Percentiles rank a stretch among this genome's conserved stretches.
These are phyloP conservation scores for Calocybe gangraenosa DNA, from an alignment of 768 basidiomycete genomes.

Conservation along the genomic window DNA sequence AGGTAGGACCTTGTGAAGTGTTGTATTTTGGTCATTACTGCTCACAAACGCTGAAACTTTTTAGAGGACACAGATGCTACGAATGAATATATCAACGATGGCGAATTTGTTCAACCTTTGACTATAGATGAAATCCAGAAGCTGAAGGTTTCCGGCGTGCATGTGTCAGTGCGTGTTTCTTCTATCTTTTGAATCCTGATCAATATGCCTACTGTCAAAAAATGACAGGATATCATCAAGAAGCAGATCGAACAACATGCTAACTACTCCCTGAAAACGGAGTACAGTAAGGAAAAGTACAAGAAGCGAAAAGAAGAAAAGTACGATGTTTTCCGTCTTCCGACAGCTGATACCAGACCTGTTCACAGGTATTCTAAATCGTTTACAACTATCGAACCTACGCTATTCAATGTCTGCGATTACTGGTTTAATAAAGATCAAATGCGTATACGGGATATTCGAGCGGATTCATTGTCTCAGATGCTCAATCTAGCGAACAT, in stretches of 20 bases:
- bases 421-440: conserved; percentile 89
- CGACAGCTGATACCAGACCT: neutral
- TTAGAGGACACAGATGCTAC: conserved; percentile 96
- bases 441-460: conserved; percentile 74
- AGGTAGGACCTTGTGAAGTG: conserved; percentile 43
- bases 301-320: conserved; percentile 95
- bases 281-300: conserved; percentile 99
- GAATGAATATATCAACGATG: conserved; percentile 93
- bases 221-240: conserved; percentile 88
- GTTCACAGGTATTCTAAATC: conserved; percentile 72
- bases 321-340: conserved; percentile 38
- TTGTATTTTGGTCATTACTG: neutral
- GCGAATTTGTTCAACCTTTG: conserved; percentile 77
- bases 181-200: conserved; percentile 10
- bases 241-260: conserved; percentile 92
- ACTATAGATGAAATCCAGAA: conserved; percentile 80
- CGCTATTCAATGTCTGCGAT: conserved; percentile 80
- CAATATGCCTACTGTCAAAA: conserved; percentile 13
- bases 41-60: conserved; percentile 6
- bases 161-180: conserved; percentile 56
- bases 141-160: conserved; percentile 77
- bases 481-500: conserved; percentile 81
- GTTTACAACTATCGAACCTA: conserved; percentile 86
- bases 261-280: conserved; percentile 91
- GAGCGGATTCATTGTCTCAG: conserved; percentile 86